Conservation (phyloP, 176 grass and related monocot genomes). For the Chloris gayana region DNA sequence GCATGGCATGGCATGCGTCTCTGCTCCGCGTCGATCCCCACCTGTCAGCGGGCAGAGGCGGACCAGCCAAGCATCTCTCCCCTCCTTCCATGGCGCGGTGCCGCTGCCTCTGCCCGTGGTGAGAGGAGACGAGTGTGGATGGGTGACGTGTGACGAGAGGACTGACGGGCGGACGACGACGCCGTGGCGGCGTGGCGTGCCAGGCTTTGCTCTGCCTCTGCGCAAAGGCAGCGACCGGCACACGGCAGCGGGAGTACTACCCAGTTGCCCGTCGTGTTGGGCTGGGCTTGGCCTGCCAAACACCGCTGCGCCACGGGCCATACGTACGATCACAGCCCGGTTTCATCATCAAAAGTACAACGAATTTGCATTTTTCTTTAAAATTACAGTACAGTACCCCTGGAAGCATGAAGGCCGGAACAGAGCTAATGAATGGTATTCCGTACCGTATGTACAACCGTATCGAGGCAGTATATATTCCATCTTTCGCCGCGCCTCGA, state of each 20-base stretch:
- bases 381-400: too few species aligned
- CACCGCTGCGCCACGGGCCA: neutral
- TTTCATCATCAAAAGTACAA: too few species aligned
- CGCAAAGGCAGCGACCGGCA: neutral
- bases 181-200: neutral
- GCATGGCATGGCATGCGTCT: constrained; percentile 30
- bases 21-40: constrained; percentile 30
- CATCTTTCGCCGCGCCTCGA: neutral
- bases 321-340: neutral
- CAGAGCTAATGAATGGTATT: neutral
- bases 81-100: too few species aligned
- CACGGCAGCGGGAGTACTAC: neutral
- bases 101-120: neutral
- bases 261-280: neutral
- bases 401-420: neutral
- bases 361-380: too few species aligned
- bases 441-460: neutral
- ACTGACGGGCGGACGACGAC: neutral
- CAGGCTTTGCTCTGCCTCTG: neutral
- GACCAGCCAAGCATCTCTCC: neutral
- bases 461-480: neutral
- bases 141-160: neutral
- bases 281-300: neutral
- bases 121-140: neutral
- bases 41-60: neutral